Conservation (phyloP, 805 yeast genomes). For the Metschnikowia reukaufii region DNA sequence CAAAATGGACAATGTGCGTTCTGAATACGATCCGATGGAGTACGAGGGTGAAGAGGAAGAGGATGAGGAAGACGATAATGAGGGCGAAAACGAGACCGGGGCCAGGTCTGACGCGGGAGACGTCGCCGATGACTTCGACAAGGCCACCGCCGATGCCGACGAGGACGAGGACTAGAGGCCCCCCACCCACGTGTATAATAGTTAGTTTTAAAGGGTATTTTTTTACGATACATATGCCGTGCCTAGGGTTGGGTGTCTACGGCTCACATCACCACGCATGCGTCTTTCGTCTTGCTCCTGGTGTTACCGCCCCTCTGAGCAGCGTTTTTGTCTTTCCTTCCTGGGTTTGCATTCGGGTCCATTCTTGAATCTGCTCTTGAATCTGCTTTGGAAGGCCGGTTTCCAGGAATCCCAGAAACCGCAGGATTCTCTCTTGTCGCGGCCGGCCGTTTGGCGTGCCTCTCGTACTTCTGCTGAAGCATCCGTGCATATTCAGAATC, state of each 20-base stretch:
- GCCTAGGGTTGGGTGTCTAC: no score
- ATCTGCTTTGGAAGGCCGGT: neutral
- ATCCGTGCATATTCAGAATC: constrained; percentile 50
- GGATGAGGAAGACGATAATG: constrained; percentile 40
- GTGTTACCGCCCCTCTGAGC: no score
- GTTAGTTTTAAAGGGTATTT: no score
- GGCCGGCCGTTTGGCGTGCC: neutral
- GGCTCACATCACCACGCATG: constrained; percentile 5
- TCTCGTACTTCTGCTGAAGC: constrained; percentile 37
- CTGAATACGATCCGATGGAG: constrained; percentile 75
- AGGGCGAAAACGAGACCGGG: constrained; percentile 7
- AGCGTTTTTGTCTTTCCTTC: neutral
- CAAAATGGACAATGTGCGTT: constrained; percentile 65
- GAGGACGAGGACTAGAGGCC: no score
- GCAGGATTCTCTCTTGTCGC: no score
- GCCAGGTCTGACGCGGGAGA: constrained; percentile 22
- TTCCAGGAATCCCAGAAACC: no score
- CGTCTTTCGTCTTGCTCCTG: constrained; percentile 3
- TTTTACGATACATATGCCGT: no score
- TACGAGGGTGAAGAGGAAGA: constrained; percentile 64
- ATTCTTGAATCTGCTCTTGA: neutral
- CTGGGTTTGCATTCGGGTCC: neutral
- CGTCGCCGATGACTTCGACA: constrained; percentile 18
- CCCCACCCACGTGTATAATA: neutral
- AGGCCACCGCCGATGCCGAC: no score